Evolutionary conservation across 495 filamentous ascomycete genomes (phyloP).

Genomic region (Neurospora cerealis): DNA sequence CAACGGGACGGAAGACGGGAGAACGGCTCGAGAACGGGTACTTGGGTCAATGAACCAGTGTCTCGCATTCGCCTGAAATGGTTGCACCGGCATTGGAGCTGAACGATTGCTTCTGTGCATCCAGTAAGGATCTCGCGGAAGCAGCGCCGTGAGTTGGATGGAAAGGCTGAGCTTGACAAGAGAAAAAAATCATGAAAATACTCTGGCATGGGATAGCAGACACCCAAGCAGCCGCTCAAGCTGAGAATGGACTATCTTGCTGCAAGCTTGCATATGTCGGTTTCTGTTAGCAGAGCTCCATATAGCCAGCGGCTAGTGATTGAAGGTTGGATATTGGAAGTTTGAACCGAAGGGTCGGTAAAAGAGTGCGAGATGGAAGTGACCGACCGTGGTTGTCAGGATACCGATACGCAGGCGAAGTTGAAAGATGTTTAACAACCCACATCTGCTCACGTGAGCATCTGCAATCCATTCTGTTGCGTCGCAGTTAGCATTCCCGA

Average conservation of each 20-base stretch:
- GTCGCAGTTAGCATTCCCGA: background rate
- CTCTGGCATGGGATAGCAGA: background rate
- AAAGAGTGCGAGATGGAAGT: background rate
- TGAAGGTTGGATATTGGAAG: no score
- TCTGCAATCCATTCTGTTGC: no score
- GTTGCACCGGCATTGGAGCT: background rate
- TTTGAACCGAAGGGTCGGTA: background rate
- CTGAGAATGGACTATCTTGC: no score
- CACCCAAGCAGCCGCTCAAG: background rate
- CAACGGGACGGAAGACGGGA: background rate
- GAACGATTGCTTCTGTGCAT: background rate
- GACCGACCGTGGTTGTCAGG: background rate
- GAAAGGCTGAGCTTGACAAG: background rate
- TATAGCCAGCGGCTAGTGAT: no score
- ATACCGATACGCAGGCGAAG: background rate
- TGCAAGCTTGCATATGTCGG: no score
- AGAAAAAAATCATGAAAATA: background rate
- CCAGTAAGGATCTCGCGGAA: background rate
- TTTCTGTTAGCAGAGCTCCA: no score
- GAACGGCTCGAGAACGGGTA: background rate
- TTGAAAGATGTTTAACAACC: no score
- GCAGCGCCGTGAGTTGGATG: background rate
- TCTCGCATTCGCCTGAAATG: background rate
- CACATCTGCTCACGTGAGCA: no score
- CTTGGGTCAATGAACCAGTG: background rate